These are phyloP conservation scores for Talaromyces marneffei DNA, from an alignment of 2,329 filamentous ascomycete species.

Conservation along the genomic window DNA sequence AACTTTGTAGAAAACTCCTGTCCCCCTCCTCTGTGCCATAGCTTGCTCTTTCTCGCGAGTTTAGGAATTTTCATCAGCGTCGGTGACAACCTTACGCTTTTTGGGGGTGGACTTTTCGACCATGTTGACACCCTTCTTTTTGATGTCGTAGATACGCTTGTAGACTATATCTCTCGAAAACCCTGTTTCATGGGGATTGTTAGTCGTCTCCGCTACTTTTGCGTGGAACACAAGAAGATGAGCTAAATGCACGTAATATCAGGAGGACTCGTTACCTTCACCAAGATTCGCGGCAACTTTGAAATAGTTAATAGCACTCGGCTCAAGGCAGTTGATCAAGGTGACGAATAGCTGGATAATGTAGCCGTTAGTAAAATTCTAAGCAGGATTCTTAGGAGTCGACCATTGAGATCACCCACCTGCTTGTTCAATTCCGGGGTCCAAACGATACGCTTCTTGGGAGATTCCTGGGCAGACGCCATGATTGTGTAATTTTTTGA, in stretches of 20 bases:
- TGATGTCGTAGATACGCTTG: not conserved
- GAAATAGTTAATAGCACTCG: not conserved
- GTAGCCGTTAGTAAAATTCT: not conserved
- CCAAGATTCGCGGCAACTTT: constrained; percentile 1
- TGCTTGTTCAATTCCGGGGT: not conserved
- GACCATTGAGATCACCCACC: not conserved
- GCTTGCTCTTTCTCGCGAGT: not conserved
- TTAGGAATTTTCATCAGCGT: not conserved
- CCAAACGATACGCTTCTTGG: not conserved
- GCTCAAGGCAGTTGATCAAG: not conserved
- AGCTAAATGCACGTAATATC: not conserved
- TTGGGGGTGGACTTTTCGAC: not conserved
- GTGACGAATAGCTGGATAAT: not conserved
- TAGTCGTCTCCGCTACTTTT: not conserved
- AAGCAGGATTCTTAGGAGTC: not conserved
- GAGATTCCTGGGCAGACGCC: not conserved
- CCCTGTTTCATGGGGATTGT: not conserved
- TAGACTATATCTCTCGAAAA: not conserved
- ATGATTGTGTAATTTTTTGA: not conserved
- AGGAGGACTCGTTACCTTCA: not conserved
- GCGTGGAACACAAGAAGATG: not conserved
- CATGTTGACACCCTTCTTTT: not conserved
- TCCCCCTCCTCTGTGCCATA: not conserved
- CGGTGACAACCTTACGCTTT: not conserved
- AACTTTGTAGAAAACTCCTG: not conserved